phyloP scores from a whole-genome alignment of 2,329 filamentous ascomycete species.

The Catunica adiposa region DNA sequence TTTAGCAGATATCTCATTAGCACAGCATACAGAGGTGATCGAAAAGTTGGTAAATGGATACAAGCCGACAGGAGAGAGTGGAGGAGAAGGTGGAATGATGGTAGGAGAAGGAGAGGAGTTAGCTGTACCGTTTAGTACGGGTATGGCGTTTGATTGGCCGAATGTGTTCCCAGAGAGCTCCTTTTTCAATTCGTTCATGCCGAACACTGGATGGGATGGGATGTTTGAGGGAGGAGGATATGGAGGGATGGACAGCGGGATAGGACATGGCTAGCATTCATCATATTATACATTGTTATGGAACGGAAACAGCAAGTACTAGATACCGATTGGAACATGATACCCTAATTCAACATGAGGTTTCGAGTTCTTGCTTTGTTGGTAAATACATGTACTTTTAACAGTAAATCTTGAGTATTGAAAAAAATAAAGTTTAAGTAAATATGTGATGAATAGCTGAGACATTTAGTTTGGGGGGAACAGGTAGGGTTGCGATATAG shows the following conservation, averaged over 20 bases:
- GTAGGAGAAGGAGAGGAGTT: conserved; percentile 1
- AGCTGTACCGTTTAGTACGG: conserved; percentile 6
- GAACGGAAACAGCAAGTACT: no score
- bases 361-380: no score
- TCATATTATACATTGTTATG: no score
- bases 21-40: conserved; percentile 30
- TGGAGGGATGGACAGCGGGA: neutral
- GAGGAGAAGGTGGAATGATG: neutral
- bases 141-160: conserved; percentile 13
- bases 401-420: no score
- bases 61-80: conserved; percentile 1
- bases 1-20: conserved; percentile 32
- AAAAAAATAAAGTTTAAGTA: no score
- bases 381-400: no score
- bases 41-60: conserved; percentile 24
- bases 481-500: no score
- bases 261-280: neutral
- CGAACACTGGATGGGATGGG: conserved; percentile 7
- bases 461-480: no score
- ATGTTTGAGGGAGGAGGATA: neutral
- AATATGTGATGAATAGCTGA: no score
- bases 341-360: no score
- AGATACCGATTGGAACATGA: no score
- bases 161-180: conserved; percentile 12
- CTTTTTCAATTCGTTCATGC: conserved; percentile 12